Percentiles rank a stretch among this genome's conserved stretches.
Conservation (phyloP, 192 early-diverging fungal species). For the Coemansia sp. region DNA sequence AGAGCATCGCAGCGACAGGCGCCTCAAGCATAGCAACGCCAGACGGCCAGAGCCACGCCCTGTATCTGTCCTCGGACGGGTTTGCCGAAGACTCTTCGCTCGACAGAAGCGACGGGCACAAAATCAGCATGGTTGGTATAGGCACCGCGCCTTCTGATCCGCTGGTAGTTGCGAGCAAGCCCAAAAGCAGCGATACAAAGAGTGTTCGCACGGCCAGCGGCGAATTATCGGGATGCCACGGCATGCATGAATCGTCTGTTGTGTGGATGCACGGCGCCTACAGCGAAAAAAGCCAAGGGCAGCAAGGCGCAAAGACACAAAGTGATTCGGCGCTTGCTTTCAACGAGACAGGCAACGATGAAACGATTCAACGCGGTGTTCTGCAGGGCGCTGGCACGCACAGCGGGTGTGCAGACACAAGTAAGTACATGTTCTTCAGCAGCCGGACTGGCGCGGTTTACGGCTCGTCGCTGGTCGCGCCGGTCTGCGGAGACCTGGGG, state of each 20-base stretch:
- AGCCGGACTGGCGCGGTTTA: constrained; percentile 23
- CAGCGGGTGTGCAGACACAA: neutral
- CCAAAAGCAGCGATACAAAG: neutral
- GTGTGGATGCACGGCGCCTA: constrained; percentile 33
- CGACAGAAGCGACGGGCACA: neutral
- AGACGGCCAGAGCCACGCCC: neutral
- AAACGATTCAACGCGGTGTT: neutral
- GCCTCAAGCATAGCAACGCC: neutral
- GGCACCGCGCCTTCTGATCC: neutral
- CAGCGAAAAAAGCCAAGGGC: neutral
- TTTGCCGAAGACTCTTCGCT: neutral
- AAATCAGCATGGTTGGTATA: neutral
- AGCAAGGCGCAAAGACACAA: neutral
- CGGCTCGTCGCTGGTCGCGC: constrained; percentile 18
- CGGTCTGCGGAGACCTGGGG: constrained; percentile 8
- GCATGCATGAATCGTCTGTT: constrained; percentile 35
- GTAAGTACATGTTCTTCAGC: constrained; percentile 38
- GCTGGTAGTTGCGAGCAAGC: neutral
- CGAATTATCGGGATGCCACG: neutral
- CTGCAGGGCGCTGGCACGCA: neutral
- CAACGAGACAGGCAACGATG: neutral
- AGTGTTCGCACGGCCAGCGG: neutral
- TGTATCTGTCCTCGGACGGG: neutral
- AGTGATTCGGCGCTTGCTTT: neutral
- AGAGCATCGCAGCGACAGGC: constrained; percentile 43